These are phyloP conservation scores for Rhizodiscina lignyota DNA, from an alignment of 495 filamentous ascomycete species.

Conservation along the genomic window DNA sequence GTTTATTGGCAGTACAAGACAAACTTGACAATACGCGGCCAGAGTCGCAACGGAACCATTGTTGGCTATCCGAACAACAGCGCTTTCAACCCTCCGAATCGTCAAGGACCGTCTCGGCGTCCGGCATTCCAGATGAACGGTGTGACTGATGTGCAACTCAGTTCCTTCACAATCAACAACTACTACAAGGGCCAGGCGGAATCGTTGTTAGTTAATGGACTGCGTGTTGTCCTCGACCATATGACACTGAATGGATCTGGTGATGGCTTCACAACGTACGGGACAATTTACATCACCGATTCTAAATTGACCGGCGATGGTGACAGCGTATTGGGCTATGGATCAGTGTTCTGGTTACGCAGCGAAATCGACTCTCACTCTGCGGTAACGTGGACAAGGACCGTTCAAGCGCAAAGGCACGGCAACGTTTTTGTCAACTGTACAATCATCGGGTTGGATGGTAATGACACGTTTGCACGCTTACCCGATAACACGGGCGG, in stretches of 20 bases:
- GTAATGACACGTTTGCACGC: neutral
- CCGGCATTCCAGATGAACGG: slow-evolving; percentile 3
- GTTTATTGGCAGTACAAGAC: slow-evolving; percentile 3
- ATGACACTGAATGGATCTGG: slow-evolving; percentile 5
- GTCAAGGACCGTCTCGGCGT: slow-evolving; percentile 3
- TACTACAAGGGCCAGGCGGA: slow-evolving; percentile 5
- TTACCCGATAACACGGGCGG: neutral
- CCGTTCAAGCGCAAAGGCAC: neutral
- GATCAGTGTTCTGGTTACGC: slow-evolving; percentile 2
- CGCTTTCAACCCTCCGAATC: slow-evolving; percentile 6
- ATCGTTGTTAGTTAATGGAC: slow-evolving; percentile 3
- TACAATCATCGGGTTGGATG: neutral
- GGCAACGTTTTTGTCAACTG: slow-evolving; percentile 3
- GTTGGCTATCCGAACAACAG: slow-evolving; percentile 7
- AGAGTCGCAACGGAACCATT: slow-evolving; percentile 1
- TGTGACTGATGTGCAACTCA: slow-evolving; percentile 2
- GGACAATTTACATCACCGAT: slow-evolving; percentile 4
- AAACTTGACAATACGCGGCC: slow-evolving; percentile 4
- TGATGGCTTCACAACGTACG: slow-evolving; percentile 7
- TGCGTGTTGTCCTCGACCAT: slow-evolving; percentile 2
- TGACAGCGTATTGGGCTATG: slow-evolving; percentile 6
- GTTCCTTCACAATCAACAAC: slow-evolving; percentile 5
- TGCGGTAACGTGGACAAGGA: slow-evolving; percentile 1
- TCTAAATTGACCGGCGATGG: slow-evolving; percentile 3
- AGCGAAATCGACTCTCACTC: slow-evolving; percentile 1